A percentile compares a stretch with the other conserved stretches of the same genome.
phyloP scores from a whole-genome alignment of 2,329 filamentous ascomycete species.

The Pseudocercospora ulei region DNA sequence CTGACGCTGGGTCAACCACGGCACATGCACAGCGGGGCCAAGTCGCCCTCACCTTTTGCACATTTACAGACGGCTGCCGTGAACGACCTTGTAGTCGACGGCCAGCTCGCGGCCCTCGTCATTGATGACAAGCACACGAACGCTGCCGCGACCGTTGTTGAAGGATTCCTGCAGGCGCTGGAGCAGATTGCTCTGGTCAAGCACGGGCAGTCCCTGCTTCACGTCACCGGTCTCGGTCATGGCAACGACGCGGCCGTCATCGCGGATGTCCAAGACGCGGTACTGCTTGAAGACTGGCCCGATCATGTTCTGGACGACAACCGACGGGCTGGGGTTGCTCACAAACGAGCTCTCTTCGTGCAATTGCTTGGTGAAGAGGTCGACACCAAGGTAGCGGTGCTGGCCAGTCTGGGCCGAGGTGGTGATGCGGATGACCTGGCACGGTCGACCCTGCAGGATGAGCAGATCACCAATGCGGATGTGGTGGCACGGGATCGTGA shows the following conservation, averaged over 20 bases:
- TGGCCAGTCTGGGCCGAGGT: conserved; percentile 96
- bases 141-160: conserved; percentile 80
- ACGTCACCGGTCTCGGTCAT: conserved; percentile 99
- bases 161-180: conserved; percentile 72
- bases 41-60: conserved; percentile 10
- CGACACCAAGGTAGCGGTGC: conserved; percentile 98
- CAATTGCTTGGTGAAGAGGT: conserved; percentile 99
- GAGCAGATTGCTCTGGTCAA: conserved; percentile 89
- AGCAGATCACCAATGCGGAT: conserved; percentile 97
- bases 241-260: conserved; percentile 70
- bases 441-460: conserved; percentile 96
- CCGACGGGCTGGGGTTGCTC: conserved; percentile 90
- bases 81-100: conserved; percentile 98
- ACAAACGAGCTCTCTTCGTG: conserved; percentile 98
- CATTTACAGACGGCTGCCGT: conserved; percentile 57
- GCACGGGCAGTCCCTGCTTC: conserved; percentile 87
- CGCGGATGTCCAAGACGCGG: conserved; percentile 93
- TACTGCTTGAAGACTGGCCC: conserved; percentile 99
- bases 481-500: conserved; percentile 98
- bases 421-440: conserved; percentile 99
- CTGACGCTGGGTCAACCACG: conserved; percentile 10
- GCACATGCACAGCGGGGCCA: neutral
- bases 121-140: conserved; percentile 90
- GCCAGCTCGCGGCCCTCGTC: conserved; percentile 88
- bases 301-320: conserved; percentile 98